These are phyloP conservation scores for Leptographium lundbergii DNA, from an alignment of 2,329 filamentous ascomycete genomes.

Conservation along the genomic window DNA sequence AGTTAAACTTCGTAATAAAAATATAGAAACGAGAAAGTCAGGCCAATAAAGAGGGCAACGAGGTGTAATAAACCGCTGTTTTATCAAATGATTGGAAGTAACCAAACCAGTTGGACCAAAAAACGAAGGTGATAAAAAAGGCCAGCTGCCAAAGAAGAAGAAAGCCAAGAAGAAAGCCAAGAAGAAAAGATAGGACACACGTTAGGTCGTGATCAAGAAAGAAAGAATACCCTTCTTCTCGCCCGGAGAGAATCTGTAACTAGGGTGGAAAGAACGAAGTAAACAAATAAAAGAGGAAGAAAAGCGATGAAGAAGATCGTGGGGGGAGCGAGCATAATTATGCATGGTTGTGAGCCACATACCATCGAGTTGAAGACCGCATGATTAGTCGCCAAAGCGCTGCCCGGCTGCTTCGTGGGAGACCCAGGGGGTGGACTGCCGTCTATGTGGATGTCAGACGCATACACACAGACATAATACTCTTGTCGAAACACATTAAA, in stretches of 20 bases:
- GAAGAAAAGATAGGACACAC: slow-evolving; percentile 28
- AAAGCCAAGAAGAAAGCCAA: slow-evolving; percentile 22
- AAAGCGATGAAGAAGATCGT: slow-evolving; percentile 3
- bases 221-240: not conserved
- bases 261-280: not conserved
- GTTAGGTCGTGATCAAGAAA: slow-evolving; percentile 18
- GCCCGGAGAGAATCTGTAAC: not conserved
- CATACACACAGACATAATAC: not conserved
- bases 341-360: slow-evolving; percentile 15
- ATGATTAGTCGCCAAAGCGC: slow-evolving; percentile 22
- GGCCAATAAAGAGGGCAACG: not conserved
- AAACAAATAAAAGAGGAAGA: slow-evolving; percentile 17
- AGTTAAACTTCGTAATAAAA: not conserved
- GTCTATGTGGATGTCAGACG: not conserved
- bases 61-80: not conserved
- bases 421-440: slow-evolving; percentile 17
- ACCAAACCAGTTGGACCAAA: slow-evolving; percentile 43
- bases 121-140: slow-evolving; percentile 13
- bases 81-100: slow-evolving; percentile 37
- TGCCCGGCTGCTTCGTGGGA: slow-evolving; percentile 20
- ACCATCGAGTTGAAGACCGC: slow-evolving; percentile 17
- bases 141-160: slow-evolving; percentile 34
- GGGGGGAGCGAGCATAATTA: slow-evolving; percentile 24
- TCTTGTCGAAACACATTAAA: not conserved
- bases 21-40: slow-evolving; percentile 2